A percentile compares a stretch with the other conserved stretches of the same genome.
Evolutionary conservation across 2,329 filamentous ascomycete genomes (phyloP).

Genomic region (Talaromyces verruculosus): DNA sequence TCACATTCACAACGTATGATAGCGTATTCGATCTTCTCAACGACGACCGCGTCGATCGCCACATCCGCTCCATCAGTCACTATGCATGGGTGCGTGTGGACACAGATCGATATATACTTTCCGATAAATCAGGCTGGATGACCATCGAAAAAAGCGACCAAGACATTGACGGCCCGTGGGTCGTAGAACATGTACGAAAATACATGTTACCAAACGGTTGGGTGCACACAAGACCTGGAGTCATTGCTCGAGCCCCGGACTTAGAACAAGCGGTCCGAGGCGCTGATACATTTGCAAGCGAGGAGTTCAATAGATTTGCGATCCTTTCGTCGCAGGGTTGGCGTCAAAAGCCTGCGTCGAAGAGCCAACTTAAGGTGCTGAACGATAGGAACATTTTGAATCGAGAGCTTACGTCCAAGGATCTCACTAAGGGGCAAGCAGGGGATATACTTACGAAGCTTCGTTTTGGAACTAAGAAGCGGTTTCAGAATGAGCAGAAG

Average conservation of each 20-base stretch:
- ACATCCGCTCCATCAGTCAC: constrained; percentile 73
- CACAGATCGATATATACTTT: constrained; percentile 69
- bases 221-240: constrained; percentile 67
- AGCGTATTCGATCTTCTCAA: constrained; percentile 87
- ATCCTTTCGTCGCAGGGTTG: constrained; percentile 68
- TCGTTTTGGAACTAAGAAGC: constrained; percentile 71
- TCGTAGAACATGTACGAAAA: constrained; percentile 36
- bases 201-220: constrained; percentile 26
- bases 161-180: constrained; percentile 27
- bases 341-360: constrained; percentile 65
- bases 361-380: constrained; percentile 48
- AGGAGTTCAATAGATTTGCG: constrained; percentile 65
- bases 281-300: constrained; percentile 74
- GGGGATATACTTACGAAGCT: constrained; percentile 89
- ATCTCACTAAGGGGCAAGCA: constrained; percentile 76
- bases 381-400: constrained; percentile 50
- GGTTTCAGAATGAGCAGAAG: constrained; percentile 60
- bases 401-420: constrained; percentile 59
- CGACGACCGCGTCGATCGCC: constrained; percentile 74
- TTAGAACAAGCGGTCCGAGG: constrained; percentile 78
- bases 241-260: constrained; percentile 64
- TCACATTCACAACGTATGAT: constrained; percentile 87
- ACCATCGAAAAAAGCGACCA: constrained; percentile 45
- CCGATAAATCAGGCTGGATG: constrained; percentile 62
- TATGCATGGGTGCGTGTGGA: constrained; percentile 80